Evolutionary conservation across 441 rosid genomes (phyloP).

Genomic region (Croton setiger): DNA sequence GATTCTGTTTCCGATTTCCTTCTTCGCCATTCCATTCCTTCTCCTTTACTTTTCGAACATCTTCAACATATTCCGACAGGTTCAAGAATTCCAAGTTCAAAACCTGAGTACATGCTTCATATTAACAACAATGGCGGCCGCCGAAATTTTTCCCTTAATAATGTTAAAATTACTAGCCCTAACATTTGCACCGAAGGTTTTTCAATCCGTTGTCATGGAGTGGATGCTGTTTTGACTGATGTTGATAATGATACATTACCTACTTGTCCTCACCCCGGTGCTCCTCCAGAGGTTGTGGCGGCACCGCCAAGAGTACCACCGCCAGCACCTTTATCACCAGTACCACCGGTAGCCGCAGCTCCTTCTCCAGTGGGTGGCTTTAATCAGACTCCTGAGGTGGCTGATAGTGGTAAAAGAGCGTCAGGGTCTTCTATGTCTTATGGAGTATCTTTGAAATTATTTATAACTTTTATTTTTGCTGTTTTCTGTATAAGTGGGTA

Average conservation of each 20-base stretch:
- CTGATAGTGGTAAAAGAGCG: constrained; percentile 11
- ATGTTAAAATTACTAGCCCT: constrained; percentile 53
- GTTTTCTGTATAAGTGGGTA: background rate
- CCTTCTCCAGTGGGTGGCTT: background rate
- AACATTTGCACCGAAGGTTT: constrained; percentile 50
- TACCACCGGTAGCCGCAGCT: constrained; percentile 13
- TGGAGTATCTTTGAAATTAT: constrained; percentile 11
- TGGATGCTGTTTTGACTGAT: constrained; percentile 46
- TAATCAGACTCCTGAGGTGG: constrained; percentile 5
- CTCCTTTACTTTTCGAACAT: constrained; percentile 59
- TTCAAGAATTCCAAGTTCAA: constrained; percentile 48
- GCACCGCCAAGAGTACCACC: constrained; percentile 3
- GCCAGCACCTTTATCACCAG: background rate
- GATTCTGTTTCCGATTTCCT: constrained; percentile 43
- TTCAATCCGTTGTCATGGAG: constrained; percentile 73
- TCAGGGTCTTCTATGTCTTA: constrained; percentile 19
- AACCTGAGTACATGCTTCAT: constrained; percentile 40
- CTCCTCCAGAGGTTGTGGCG: constrained; percentile 27
- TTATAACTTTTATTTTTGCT: background rate
- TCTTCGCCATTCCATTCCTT: constrained; percentile 72
- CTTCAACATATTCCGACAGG: constrained; percentile 55
- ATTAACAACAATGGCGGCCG: constrained; percentile 54
- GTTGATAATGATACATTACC: constrained; percentile 3
- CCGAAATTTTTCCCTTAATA: constrained; percentile 46
- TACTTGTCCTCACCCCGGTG: constrained; percentile 29